phyloP scores from a whole-genome alignment of 2,329 filamentous ascomycete species.

The Colletotrichum tabaci region DNA sequence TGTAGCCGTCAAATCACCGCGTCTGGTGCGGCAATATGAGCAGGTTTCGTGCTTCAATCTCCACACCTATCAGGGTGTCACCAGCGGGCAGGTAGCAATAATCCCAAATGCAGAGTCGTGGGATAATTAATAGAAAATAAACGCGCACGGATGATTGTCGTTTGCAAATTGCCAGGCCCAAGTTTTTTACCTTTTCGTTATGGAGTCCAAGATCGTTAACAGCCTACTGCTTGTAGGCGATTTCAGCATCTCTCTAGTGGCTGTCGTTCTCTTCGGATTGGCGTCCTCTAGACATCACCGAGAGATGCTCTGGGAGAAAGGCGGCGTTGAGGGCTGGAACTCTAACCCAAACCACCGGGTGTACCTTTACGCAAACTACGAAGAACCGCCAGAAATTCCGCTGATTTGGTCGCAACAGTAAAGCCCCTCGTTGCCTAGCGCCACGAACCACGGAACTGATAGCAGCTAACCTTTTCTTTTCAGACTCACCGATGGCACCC shows the following conservation, averaged over 20 bases:
- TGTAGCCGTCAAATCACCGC: neutral
- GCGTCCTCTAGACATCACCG: conserved; percentile 45
- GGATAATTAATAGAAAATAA: neutral
- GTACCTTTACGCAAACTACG: conserved; percentile 50
- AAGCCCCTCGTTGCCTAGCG: neutral
- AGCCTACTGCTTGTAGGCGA: conserved; percentile 42
- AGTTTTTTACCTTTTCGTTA: neutral
- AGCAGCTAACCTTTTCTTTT: neutral
- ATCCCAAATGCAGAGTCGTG: too few relatives aligned
- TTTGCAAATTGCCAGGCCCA: too few relatives aligned
- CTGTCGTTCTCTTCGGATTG: conserved; percentile 44
- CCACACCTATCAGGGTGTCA: neutral
- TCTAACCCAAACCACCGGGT: conserved; percentile 49
- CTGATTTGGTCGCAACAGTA: conserved; percentile 49
- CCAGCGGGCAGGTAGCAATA: neutral
- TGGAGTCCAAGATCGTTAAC: conserved; percentile 11
- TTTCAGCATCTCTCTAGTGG: conserved; percentile 30
- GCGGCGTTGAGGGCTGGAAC: conserved; percentile 49
- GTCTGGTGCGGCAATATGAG: conserved; percentile 34
- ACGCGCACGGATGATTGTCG: too few relatives aligned
- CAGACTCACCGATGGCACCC: conserved; percentile 48
- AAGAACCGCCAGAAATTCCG: conserved; percentile 48
- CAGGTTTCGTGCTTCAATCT: conserved; percentile 23
- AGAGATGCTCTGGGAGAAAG: conserved; percentile 47
- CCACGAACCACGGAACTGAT: neutral